phyloP scores from a whole-genome alignment of 768 basidiomycete species.

The Obba rivulosa region DNA sequence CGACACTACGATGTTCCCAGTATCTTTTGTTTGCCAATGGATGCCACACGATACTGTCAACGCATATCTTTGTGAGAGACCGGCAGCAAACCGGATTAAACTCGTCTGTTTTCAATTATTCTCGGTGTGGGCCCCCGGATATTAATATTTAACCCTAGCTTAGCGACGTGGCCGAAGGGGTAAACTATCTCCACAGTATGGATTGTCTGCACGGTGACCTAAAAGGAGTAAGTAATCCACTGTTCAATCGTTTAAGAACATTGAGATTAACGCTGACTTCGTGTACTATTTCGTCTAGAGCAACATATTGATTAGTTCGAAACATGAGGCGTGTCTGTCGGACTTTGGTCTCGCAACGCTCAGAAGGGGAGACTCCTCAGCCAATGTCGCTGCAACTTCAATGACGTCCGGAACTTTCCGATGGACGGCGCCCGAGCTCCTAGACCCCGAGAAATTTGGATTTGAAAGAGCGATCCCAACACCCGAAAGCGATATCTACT shows the following conservation, averaged over 20 bases:
- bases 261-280: neutral
- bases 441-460: neutral
- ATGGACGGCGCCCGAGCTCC: slow-evolving; percentile 1
- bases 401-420: neutral
- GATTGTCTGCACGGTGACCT: slow-evolving; percentile 4
- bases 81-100: neutral
- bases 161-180: neutral
- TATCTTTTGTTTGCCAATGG: slow-evolving; percentile 6
- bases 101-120: neutral
- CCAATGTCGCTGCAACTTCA: slow-evolving; percentile 1
- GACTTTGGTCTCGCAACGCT: slow-evolving; percentile 5
- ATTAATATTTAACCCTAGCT: neutral
- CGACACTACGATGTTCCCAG: neutral
- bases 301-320: slow-evolving; percentile 3
- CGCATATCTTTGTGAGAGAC: neutral
- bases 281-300: neutral
- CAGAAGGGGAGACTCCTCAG: neutral
- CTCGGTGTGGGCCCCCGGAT: neutral
- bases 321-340: neutral
- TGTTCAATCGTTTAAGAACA: neutral
- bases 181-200: slow-evolving; percentile 1
- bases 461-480: neutral
- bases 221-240: neutral
- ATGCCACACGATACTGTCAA: slow-evolving; percentile 8
- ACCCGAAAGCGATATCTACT: slow-evolving; percentile 3